phyloP scores from a whole-genome alignment of 1,284 basidiomycete species.

The Cerioporus squamosus region DNA sequence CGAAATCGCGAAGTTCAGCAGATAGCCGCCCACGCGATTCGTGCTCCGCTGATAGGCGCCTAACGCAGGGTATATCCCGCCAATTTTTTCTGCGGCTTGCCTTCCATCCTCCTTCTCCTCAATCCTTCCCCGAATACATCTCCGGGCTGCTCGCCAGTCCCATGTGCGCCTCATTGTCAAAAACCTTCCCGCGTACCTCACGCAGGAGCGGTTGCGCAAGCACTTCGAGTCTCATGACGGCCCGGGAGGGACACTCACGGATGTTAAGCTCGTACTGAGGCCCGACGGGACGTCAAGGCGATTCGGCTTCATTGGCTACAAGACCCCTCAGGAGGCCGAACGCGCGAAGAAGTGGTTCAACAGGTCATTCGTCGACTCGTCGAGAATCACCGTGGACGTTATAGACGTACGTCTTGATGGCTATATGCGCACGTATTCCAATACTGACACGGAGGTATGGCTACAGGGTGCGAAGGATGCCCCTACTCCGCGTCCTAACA shows the following conservation, averaged over 20 bases:
- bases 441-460: not conserved
- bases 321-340: slow-evolving; percentile 77
- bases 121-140: not conserved
- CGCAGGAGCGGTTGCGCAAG: slow-evolving; percentile 66
- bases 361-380: slow-evolving; percentile 79
- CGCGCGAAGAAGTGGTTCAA: slow-evolving; percentile 87
- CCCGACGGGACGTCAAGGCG: slow-evolving; percentile 80
- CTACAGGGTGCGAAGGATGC: slow-evolving; percentile 66
- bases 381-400: slow-evolving; percentile 76
- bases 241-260: slow-evolving; percentile 81
- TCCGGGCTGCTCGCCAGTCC: not conserved
- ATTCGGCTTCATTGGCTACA: slow-evolving; percentile 95
- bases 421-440: too few species aligned
- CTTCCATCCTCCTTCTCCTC: not conserved
- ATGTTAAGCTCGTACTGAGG: slow-evolving; percentile 84
- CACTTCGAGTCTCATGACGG: slow-evolving; percentile 70
- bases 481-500: slow-evolving; percentile 66
- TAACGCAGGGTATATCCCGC: not conserved
- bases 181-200: slow-evolving; percentile 81
- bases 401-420: slow-evolving; percentile 65
- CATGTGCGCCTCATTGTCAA: slow-evolving; percentile 92
- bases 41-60: slow-evolving; percentile 10
- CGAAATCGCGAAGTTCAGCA: not conserved
- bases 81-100: slow-evolving; percentile 13
- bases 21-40: slow-evolving; percentile 9